Percentiles rank a stretch among this genome's conserved stretches.
Conservation (phyloP, 192 early-diverging fungal species). For the Chytriomyces hyalinus region DNA sequence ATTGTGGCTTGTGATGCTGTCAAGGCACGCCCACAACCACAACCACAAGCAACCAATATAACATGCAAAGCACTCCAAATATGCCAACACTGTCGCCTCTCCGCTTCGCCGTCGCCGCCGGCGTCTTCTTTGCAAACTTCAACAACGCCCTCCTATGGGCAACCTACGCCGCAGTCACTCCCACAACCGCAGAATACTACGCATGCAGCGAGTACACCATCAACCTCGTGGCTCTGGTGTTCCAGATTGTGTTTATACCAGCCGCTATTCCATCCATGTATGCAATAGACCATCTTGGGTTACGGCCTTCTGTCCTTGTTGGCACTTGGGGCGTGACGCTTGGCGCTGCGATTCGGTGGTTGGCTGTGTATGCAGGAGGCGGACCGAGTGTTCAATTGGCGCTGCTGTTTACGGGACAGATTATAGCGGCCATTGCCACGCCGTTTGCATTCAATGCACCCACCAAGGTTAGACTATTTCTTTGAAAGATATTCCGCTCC, state of each 20-base stretch:
- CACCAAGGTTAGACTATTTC: neutral
- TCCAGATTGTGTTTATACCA: slow-evolving; percentile 25
- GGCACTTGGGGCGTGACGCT: slow-evolving; percentile 18
- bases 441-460: slow-evolving; percentile 31
- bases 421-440: slow-evolving; percentile 14
- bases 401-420: slow-evolving; percentile 20
- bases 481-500: too few relatives aligned
- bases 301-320: slow-evolving; percentile 9
- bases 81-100: neutral
- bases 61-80: too few relatives aligned
- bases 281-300: slow-evolving; percentile 11
- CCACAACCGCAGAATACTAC: slow-evolving; percentile 21
- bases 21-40: too few relatives aligned
- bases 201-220: slow-evolving; percentile 13
- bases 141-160: slow-evolving; percentile 28
- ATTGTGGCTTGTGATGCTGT: too few relatives aligned
- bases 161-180: slow-evolving; percentile 28
- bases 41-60: too few relatives aligned
- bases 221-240: slow-evolving; percentile 26
- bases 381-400: neutral
- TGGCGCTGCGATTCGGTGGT: slow-evolving; percentile 25
- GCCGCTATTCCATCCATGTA: slow-evolving; percentile 14
- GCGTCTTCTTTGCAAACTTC: slow-evolving; percentile 33
- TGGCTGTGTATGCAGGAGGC: neutral
- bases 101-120: slow-evolving; percentile 25